Conservation (phyloP, 2,329 filamentous ascomycete genomes). For the Trichoderma hamatum region DNA sequence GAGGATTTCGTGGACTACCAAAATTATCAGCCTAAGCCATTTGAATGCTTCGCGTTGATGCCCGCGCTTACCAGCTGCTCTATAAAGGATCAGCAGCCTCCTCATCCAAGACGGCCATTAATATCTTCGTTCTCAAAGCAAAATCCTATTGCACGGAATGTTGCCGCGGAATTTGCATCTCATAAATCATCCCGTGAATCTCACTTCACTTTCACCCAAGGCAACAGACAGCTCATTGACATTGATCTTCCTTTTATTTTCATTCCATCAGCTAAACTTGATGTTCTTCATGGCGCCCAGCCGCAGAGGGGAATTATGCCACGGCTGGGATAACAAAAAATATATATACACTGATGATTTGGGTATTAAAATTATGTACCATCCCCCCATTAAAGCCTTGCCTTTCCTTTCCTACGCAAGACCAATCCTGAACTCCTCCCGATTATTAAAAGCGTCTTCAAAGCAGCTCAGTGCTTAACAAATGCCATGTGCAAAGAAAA, state of each 20-base stretch:
- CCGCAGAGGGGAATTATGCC: background rate
- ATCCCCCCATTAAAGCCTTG: constrained; percentile 3
- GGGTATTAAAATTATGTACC: constrained; percentile 26
- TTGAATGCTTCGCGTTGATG: background rate
- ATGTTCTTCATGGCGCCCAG: background rate
- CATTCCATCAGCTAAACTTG: constrained; percentile 1
- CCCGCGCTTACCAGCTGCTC: background rate
- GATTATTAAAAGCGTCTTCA: background rate
- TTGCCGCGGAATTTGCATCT: background rate
- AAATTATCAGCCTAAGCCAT: background rate
- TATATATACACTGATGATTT: constrained; percentile 25
- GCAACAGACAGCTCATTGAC: background rate
- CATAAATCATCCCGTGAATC: background rate
- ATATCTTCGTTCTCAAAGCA: background rate
- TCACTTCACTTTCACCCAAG: background rate
- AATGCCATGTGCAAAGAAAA: background rate
- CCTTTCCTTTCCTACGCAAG: constrained; percentile 1
- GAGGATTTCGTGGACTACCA: background rate
- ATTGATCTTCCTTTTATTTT: background rate
- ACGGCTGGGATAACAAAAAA: background rate
- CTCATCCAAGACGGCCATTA: background rate
- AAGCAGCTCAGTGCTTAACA: constrained; percentile 3
- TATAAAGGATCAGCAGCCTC: background rate
- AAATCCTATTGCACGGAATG: background rate
- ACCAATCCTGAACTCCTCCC: constrained; percentile 25